Evolutionary conservation across 1,284 basidiomycete genomes (phyloP), one percentile per base, ranked within the genome.

Genomic region (Cutaneotrichosporon curvatum): DNA sequence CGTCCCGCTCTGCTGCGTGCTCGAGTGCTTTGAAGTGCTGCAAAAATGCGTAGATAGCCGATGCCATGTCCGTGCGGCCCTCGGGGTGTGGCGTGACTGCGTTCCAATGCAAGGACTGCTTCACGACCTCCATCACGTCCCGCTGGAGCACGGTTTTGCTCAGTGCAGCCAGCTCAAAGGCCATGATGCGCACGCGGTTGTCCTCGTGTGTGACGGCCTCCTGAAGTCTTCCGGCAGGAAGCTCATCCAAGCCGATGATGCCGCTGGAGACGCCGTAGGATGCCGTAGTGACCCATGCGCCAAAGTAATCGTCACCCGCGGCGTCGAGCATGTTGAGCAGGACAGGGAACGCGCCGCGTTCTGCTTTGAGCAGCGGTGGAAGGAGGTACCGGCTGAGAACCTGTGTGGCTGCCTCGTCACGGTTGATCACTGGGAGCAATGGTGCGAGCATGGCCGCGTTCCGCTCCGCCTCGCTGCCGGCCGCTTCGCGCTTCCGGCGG

Each of bases 221-320:
- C 18, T 54, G 36, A 18, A 68, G 37, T 11, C 55, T 48, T 15
- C 45, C 34, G 9, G 8, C 22, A 3, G 60, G 57, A 4, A 70
- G 45, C 4, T 57, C 54, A 2, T 35, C 34, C 10, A 68, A 50
- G 3, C 40, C 41, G 4, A 63, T 21, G 0, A 53, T 40, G 2
- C 58, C 59, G 3, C 44, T 43, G 19, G 58, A 53, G 5, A 70
- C 58, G 6, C 65, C 63, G 10, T 62, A 42, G 2, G 65, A 58
- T 2, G 68, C 66, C 1, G 65, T 53, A 2, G 61, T 49, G 15
- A 66, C 55, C 68, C 68, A 70, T 0, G 61, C 49, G 2, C 60
- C 43, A 35, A 64, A 60, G 12, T 49, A 39, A 19, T 42, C 48
- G 4, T 41, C 38, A 16, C n/a, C 15, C 8, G 32, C n/a, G 3